Evolutionary conservation across 345 rosid genomes (phyloP).

Genomic region (Syzygium aqueum): DNA sequence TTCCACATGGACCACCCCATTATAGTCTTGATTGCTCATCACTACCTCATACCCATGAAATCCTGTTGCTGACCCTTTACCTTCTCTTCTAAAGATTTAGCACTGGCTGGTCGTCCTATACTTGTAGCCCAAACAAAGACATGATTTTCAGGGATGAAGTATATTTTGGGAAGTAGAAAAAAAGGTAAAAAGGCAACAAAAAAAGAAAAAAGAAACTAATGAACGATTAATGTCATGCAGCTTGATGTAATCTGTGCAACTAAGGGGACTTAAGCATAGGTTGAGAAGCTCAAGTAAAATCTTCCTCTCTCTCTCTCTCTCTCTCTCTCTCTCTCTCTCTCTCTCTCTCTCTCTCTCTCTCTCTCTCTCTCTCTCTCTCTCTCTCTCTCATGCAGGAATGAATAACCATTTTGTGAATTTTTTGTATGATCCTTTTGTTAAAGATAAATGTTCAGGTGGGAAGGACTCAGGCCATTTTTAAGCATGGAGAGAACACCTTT

Average conservation of each 20-base stretch:
- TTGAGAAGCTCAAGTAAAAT: conserved; percentile 76
- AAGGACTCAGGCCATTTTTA: conserved; percentile 39
- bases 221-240: conserved; percentile 64
- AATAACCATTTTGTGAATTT: conserved; percentile 24
- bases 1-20: conserved; percentile 4
- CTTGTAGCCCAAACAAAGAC: neutral
- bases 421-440: conserved; percentile 51
- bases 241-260: conserved; percentile 84
- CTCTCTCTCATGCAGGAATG: neutral
- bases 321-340: neutral
- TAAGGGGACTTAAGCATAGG: conserved; percentile 85
- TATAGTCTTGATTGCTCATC: neutral
- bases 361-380: neutral
- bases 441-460: conserved; percentile 47
- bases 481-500: conserved; percentile 39
- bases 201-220: neutral
- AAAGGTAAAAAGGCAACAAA: neutral
- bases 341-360: neutral
- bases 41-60: neutral
- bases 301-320: neutral
- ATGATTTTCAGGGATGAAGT: neutral
- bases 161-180: neutral
- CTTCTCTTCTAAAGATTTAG: too few species aligned
- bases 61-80: neutral
- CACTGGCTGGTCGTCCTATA: neutral